phyloP scores from a whole-genome alignment of 768 basidiomycete genomes.

The Amanita thiersii region DNA sequence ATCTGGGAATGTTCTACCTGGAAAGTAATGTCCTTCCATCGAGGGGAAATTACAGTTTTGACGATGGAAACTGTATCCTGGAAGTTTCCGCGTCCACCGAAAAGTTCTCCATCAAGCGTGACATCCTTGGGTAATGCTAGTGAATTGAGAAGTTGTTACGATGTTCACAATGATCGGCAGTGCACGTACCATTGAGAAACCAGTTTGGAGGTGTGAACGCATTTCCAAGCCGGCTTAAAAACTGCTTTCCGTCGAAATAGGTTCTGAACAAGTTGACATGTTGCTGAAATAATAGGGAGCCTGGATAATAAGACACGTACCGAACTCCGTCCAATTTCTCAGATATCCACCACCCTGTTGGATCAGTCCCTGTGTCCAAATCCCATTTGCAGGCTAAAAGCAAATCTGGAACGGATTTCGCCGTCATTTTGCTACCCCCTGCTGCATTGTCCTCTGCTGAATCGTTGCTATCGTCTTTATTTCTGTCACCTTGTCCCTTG shows the following conservation, averaged over 20 bases:
- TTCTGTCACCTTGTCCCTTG: constrained; percentile 13
- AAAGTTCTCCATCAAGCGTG: constrained; percentile 54
- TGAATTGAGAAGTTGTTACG: not conserved
- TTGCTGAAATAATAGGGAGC: not conserved
- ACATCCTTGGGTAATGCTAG: constrained; percentile 36
- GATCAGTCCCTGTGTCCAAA: constrained; percentile 42
- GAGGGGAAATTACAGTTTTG: constrained; percentile 47
- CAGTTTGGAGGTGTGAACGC: constrained; percentile 48
- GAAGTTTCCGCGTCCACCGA: constrained; percentile 48
- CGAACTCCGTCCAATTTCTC: constrained; percentile 57
- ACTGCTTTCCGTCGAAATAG: constrained; percentile 43
- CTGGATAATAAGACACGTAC: constrained; percentile 22
- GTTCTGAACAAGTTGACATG: constrained; percentile 26
- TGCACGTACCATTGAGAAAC: constrained; percentile 44
- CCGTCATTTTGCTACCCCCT: constrained; percentile 29
- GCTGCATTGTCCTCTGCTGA: constrained; percentile 20
- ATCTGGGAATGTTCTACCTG: constrained; percentile 27
- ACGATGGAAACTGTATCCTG: constrained; percentile 53
- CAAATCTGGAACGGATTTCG: constrained; percentile 33
- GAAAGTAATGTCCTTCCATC: constrained; percentile 48
- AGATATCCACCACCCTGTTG: constrained; percentile 53
- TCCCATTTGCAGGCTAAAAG: constrained; percentile 54
- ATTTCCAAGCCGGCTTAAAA: constrained; percentile 52
- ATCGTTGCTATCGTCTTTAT: constrained; percentile 17
- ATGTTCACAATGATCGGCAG: not conserved